Evolutionary conservation across 1,284 basidiomycete species (phyloP).

Genomic region (Exobasidium rhododendri): DNA sequence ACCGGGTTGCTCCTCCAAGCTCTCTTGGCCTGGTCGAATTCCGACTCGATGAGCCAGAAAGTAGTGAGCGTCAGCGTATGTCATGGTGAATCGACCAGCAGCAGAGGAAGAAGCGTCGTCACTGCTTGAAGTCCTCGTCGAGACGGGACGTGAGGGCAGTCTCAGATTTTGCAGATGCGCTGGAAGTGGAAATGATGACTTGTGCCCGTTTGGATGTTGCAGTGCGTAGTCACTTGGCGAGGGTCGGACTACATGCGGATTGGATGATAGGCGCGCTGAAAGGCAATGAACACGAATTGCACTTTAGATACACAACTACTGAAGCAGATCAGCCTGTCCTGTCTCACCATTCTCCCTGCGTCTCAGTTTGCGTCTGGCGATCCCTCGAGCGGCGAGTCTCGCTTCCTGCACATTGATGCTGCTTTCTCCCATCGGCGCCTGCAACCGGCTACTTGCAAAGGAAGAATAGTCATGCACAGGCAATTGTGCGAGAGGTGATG

Average conservation of each 20-base stretch:
- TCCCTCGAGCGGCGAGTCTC: slow-evolving; percentile 12
- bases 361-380: slow-evolving; percentile 22
- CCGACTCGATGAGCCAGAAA: slow-evolving; percentile 29
- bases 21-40: slow-evolving; percentile 17
- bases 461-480: not conserved
- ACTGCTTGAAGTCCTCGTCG: not conserved
- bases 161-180: slow-evolving; percentile 3
- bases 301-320: not conserved
- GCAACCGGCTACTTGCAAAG: not conserved
- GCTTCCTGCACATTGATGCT: slow-evolving; percentile 15
- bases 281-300: not conserved
- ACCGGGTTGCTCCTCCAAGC: slow-evolving; percentile 15
- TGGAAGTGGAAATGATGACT: slow-evolving; percentile 27
- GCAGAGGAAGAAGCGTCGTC: slow-evolving; percentile 25
- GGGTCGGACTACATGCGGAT: slow-evolving; percentile 36
- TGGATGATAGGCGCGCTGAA: slow-evolving; percentile 27
- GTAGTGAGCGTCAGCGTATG: slow-evolving; percentile 33
- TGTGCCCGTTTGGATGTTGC: slow-evolving; percentile 28
- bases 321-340: not conserved
- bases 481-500: not conserved
- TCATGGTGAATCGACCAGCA: slow-evolving; percentile 37
- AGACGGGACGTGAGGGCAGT: not conserved
- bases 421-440: slow-evolving; percentile 4
- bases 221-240: slow-evolving; percentile 31
- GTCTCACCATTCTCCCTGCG: slow-evolving; percentile 26